Evolutionary conservation across 805 yeast genomes (phyloP), one percentile per base, ranked within the genome.

Genomic region (Pichia ethanolica): DNA sequence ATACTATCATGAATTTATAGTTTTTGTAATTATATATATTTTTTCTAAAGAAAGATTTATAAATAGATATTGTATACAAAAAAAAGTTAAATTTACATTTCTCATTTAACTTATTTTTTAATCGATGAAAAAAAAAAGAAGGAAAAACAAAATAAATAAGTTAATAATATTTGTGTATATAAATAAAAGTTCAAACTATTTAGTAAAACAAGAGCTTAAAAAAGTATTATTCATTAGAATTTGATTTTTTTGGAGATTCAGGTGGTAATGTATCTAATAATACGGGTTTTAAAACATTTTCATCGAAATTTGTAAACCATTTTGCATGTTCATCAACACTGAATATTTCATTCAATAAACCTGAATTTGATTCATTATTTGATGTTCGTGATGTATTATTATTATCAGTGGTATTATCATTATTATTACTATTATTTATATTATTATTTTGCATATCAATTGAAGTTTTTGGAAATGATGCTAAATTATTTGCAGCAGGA

Each of bases 271-370:
- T 72, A 58, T 91, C 98, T 51, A 90, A 74, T 47, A 91, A 75
- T 0, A 89, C 96, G 1, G 97, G 97, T 65, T 90, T 90, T 59
- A 93, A 73, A 26, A 93, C 93, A 62, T 88, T 88, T 59, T 93
- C 97, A 63, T 93, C 99, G 62, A 93, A 88, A 58, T 81, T 84
- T 25, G 88, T 84, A 65, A 93, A 93, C 98, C 99, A 91, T 62
- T 78, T 82, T 10, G 90, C 86, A 53, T 82, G 86, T 55, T 86
- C 90, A 54, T 84, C 91, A 37, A 61, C 63, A 45, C 64, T 62
- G 28, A 68, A 50, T n/a, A 68, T 58, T 49, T 62, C 63, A 42
- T 61, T 59, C 35, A 67, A 52, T 35, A 63, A 38, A 25, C 64
- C 59, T 27, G 46, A 36, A 35, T 39, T 45, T n/a, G 33, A 12